Evolutionary conservation across 805 yeast genomes (phyloP).

Genomic region (Candida ascalaphidarum): DNA sequence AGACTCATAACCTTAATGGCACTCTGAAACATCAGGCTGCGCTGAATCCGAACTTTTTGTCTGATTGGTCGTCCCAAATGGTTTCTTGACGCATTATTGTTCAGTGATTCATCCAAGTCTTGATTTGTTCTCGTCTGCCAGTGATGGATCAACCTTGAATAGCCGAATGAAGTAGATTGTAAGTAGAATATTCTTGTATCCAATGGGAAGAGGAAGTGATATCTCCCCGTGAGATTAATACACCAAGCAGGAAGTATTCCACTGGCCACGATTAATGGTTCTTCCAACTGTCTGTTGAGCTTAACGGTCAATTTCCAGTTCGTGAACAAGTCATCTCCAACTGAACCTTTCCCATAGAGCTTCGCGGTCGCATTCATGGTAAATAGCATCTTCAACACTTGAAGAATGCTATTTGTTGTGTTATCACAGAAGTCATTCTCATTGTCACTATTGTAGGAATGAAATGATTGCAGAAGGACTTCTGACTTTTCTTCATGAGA

Average conservation of each 20-base stretch:
- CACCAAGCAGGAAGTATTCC: slow-evolving; percentile 85
- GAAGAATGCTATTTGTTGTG: slow-evolving; percentile 32
- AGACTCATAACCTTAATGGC: slow-evolving; percentile 70
- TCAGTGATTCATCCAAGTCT: slow-evolving; percentile 23
- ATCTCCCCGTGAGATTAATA: slow-evolving; percentile 59
- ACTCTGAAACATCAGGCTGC: slow-evolving; percentile 62
- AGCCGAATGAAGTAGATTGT: slow-evolving; percentile 86
- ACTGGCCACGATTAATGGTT: slow-evolving; percentile 79
- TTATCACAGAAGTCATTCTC: slow-evolving; percentile 16
- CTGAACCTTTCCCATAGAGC: slow-evolving; percentile 1
- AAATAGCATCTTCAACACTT: slow-evolving; percentile 40
- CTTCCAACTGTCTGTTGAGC: slow-evolving; percentile 79
- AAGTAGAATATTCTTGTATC: slow-evolving; percentile 71
- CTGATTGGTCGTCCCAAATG: slow-evolving; percentile 70
- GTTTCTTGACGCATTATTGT: slow-evolving; percentile 10
- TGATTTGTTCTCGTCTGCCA: slow-evolving; percentile 53
- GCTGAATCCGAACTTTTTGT: slow-evolving; percentile 70
- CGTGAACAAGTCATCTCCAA: slow-evolving; percentile 30
- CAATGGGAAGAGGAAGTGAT: slow-evolving; percentile 78
- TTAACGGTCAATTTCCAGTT: slow-evolving; percentile 83
- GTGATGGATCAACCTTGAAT: slow-evolving; percentile 68
- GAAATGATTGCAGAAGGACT: slow-evolving; percentile 1
- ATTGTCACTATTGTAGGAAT: slow-evolving; percentile 6
- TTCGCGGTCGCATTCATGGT: slow-evolving; percentile 21
- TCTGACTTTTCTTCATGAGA: slow-evolving; percentile 3